These are phyloP conservation scores for Fusarium floridanum DNA, from an alignment of 2,329 filamentous ascomycete genomes.

Conservation along the genomic window DNA sequence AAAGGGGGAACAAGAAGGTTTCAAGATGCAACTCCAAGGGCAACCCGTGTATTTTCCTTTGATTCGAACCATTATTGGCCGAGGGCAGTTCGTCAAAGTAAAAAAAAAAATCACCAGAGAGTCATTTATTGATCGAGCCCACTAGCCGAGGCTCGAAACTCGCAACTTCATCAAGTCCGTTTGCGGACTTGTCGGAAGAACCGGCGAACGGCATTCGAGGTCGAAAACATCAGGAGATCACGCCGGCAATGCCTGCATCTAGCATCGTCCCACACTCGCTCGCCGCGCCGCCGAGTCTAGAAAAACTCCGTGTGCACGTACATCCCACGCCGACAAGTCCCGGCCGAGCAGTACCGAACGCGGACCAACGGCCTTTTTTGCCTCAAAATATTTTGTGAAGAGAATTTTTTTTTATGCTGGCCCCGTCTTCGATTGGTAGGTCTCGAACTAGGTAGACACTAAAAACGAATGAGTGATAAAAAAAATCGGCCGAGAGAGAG, in stretches of 20 bases:
- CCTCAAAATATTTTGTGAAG: slow-evolving; percentile 4
- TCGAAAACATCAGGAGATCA: slow-evolving; percentile 30
- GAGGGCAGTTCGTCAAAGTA: background rate
- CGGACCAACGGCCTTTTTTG: slow-evolving; percentile 30
- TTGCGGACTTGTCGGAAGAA: slow-evolving; percentile 22
- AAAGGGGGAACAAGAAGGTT: background rate
- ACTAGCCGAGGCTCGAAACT: background rate
- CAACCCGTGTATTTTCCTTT: background rate
- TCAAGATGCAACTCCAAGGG: background rate
- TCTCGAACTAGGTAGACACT: background rate
- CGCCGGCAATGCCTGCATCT: slow-evolving; percentile 17
- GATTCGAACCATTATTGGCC: background rate
- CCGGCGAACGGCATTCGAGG: slow-evolving; percentile 23
- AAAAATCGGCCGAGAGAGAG: slow-evolving; percentile 19
- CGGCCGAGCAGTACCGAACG: slow-evolving; percentile 44
- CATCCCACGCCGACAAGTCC: slow-evolving; percentile 32
- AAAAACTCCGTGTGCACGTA: slow-evolving; percentile 17
- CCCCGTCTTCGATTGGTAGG: background rate
- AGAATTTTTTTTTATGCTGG: background rate
- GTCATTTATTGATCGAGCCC: background rate
- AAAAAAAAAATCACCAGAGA: background rate
- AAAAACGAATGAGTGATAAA: slow-evolving; percentile 31
- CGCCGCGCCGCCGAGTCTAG: slow-evolving; percentile 20
- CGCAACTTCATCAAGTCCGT: background rate
- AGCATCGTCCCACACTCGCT: slow-evolving; percentile 33